A percentile compares a stretch with the other conserved stretches of the same genome.
Conservation (phyloP, 140 eudicot species). For the Cichorium intybus region DNA sequence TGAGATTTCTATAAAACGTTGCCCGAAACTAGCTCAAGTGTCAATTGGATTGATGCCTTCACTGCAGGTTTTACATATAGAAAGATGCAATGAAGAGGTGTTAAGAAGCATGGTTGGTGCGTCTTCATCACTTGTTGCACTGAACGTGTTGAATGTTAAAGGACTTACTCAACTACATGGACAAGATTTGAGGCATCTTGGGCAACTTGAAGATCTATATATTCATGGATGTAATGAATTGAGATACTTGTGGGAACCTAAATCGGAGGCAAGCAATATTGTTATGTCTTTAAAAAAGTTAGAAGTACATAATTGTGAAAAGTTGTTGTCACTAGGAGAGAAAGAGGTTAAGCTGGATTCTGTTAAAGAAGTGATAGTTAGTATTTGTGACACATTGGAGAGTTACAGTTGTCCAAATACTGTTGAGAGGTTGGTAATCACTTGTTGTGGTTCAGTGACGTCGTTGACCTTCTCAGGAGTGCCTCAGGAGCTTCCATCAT, state of each 20-base stretch:
- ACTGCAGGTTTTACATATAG: background rate
- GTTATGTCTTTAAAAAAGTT: background rate
- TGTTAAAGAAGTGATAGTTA: background rate
- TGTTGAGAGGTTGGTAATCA: background rate
- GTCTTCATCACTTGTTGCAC: background rate
- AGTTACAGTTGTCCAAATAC: no score
- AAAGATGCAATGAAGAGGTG: conserved; percentile 13
- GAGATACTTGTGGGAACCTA: conserved; percentile 4
- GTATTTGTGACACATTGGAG: background rate
- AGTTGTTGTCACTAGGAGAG: background rate
- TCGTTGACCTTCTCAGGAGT: conserved; percentile 5
- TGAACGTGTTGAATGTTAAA: background rate
- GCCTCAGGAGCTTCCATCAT: conserved; percentile 13
- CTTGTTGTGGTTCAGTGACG: background rate
- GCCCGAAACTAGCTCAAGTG: conserved; percentile 5
- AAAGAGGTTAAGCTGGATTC: background rate
- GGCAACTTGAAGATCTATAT: background rate
- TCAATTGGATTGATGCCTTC: conserved; percentile 9
- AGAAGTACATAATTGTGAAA: no score
- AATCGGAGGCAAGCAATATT: background rate
- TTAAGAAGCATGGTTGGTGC: background rate
- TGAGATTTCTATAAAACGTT: conserved; percentile 6
- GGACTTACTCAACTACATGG: conserved; percentile 1
- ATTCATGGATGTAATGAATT: background rate
- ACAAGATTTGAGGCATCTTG: background rate